Evolutionary conservation across 257 asterid species (phyloP).

Genomic region (Capsicum rhomboideum): DNA sequence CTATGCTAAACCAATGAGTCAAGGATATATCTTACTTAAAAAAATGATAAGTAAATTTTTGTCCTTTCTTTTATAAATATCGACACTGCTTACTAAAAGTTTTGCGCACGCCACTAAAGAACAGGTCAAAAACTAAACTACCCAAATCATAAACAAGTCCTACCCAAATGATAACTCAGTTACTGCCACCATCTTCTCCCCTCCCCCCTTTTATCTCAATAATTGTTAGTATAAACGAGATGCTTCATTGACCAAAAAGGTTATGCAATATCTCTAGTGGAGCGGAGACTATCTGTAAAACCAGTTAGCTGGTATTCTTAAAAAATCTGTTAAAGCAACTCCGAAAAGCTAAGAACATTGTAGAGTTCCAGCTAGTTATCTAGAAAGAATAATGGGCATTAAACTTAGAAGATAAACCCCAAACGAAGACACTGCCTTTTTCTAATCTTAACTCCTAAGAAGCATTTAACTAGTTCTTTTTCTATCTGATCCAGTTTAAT

Average conservation of each 20-base stretch:
- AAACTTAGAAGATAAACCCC: not conserved
- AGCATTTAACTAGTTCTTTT: not conserved
- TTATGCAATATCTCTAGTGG: not conserved
- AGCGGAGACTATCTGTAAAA: not conserved
- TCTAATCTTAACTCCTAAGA: not conserved
- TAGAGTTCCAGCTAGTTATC: not conserved
- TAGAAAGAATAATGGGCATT: not conserved
- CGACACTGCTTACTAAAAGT: no score
- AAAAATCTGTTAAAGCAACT: not conserved
- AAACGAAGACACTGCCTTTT: not conserved
- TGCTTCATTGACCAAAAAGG: not conserved
- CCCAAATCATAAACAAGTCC: not conserved
- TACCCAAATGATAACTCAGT: not conserved
- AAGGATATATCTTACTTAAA: no score
- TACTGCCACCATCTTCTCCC: not conserved
- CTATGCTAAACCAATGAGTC: no score
- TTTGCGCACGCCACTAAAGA: no score
- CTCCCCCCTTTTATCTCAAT: not conserved
- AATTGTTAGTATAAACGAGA: not conserved
- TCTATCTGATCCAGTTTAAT: not conserved
- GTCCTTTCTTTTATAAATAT: no score
- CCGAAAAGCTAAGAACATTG: not conserved
- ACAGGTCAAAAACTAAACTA: not conserved
- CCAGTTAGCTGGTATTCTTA: not conserved
- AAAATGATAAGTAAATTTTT: no score